Evolutionary conservation across 345 rosid species (phyloP).

Genomic region (Eucalyptus coolabah): DNA sequence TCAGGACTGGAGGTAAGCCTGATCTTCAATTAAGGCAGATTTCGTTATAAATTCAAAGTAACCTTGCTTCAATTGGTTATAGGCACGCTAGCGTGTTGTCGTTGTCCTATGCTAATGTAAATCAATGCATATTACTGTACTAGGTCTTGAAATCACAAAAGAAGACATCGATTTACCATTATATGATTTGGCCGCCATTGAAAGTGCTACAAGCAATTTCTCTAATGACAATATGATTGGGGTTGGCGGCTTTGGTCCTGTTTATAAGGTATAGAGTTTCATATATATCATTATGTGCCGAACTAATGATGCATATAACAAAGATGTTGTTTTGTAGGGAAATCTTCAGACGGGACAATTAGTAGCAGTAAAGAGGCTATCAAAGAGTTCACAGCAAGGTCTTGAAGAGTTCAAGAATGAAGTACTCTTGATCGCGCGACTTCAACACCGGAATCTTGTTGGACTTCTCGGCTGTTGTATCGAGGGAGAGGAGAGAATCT

Average conservation of each 20-base stretch:
- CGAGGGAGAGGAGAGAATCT: conserved; percentile 10
- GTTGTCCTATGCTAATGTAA: background rate
- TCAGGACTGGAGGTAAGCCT: background rate
- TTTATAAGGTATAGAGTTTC: conserved; percentile 8
- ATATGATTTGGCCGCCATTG: conserved; percentile 12
- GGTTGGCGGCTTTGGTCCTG: conserved; percentile 33
- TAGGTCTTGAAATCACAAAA: background rate
- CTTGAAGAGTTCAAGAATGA: too few species aligned
- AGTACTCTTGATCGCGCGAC: conserved; percentile 9
- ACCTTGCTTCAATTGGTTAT: background rate
- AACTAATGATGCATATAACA: background rate
- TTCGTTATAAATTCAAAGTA: background rate
- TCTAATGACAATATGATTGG: conserved; percentile 19
- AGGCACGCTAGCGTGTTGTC: fast-evolving
- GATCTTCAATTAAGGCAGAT: background rate
- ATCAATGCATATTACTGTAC: background rate
- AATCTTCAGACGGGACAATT: too few species aligned
- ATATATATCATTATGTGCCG: background rate
- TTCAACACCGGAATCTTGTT: conserved; percentile 46
- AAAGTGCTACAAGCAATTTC: conserved; percentile 20
- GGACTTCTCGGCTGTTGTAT: conserved; percentile 34
- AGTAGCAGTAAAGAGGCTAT: too few species aligned
- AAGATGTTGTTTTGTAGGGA: background rate
- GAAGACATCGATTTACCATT: conserved; percentile 12
- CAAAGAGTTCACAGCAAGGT: too few species aligned